Conservation (phyloP, 768 basidiomycete genomes). For the Lentinula raphanica region DNA sequence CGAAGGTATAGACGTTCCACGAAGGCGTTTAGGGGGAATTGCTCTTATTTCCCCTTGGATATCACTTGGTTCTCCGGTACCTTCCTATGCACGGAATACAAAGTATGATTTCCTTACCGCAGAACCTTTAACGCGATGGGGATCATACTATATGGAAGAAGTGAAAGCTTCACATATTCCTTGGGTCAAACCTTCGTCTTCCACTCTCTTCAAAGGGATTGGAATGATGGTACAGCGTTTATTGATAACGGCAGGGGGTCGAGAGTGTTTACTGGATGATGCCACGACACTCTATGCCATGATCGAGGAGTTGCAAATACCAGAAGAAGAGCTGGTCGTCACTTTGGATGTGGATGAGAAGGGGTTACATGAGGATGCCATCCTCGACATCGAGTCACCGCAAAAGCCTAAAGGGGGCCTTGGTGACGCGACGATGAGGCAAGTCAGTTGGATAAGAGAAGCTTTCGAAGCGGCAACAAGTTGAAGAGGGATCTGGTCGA, state of each 20-base stretch:
- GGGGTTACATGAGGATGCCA: constrained; percentile 34
- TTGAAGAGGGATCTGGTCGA: too few species aligned
- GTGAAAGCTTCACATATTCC: constrained; percentile 21
- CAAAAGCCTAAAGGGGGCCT: background rate
- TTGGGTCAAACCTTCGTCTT: constrained; percentile 30
- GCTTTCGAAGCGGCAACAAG: background rate
- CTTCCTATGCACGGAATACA: constrained; percentile 21
- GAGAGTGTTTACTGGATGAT: constrained; percentile 29
- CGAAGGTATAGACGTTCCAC: constrained; percentile 4
- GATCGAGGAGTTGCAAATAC: constrained; percentile 17
- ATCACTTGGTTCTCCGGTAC: constrained; percentile 17
- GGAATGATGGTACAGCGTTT: constrained; percentile 27
- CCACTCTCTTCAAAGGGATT: constrained; percentile 28
- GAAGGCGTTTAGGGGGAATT: constrained; percentile 17
- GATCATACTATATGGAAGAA: constrained; percentile 17
- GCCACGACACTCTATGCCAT: constrained; percentile 20
- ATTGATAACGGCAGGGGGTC: constrained; percentile 30
- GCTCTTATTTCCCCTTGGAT: constrained; percentile 33
- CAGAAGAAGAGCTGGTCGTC: constrained; percentile 17
- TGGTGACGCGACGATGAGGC: background rate
- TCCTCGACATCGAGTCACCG: constrained; percentile 18
- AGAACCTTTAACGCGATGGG: constrained; percentile 11
- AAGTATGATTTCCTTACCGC: constrained; percentile 20
- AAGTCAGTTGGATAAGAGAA: background rate
- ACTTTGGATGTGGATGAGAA: constrained; percentile 16